phyloP scores from a whole-genome alignment of 1,284 basidiomycete species.

The Cryptococcus sp. region DNA sequence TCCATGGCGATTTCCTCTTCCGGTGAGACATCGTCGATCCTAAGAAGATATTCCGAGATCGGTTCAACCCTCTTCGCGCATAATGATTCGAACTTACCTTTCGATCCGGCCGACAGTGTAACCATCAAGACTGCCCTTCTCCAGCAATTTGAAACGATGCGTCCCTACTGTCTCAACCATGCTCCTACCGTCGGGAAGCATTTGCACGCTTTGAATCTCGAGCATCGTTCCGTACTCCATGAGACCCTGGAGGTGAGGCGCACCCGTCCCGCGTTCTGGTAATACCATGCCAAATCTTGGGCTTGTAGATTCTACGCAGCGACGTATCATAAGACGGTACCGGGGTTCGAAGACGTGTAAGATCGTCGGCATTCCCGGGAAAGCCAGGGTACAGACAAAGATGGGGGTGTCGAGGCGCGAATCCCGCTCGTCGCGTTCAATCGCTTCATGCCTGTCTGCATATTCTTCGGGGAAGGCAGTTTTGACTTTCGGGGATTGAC shows the following conservation, averaged over 20 bases:
- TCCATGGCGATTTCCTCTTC: constrained; percentile 58
- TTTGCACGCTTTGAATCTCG: constrained; percentile 80
- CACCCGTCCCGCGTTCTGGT: constrained; percentile 56
- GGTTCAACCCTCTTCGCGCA: background rate
- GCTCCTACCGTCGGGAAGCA: constrained; percentile 84
- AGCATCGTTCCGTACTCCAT: constrained; percentile 85
- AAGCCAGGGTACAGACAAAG: constrained; percentile 84
- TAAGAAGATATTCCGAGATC: constrained; percentile 17
- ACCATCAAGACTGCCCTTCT: constrained; percentile 78
- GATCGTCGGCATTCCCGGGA: constrained; percentile 84
- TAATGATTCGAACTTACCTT: constrained; percentile 47
- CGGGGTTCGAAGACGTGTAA: constrained; percentile 92
- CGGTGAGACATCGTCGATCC: constrained; percentile 61
- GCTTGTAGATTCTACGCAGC: constrained; percentile 73
- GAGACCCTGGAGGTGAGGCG: constrained; percentile 54
- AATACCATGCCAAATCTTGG: constrained; percentile 91
- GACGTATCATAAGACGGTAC: constrained; percentile 89
- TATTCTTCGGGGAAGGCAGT: constrained; percentile 64
- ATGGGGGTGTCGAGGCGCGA: constrained; percentile 81
- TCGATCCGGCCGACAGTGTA: constrained; percentile 86
- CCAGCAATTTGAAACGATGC: constrained; percentile 80
- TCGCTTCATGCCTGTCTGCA: constrained; percentile 60
- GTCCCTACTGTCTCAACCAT: constrained; percentile 84
- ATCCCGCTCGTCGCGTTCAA: constrained; percentile 74
- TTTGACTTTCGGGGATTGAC: constrained; percentile 57